Percentiles rank a stretch among this genome's conserved stretches.
Conservation (phyloP, 345 rosid genomes). For the Aurinia saxatilis region DNA sequence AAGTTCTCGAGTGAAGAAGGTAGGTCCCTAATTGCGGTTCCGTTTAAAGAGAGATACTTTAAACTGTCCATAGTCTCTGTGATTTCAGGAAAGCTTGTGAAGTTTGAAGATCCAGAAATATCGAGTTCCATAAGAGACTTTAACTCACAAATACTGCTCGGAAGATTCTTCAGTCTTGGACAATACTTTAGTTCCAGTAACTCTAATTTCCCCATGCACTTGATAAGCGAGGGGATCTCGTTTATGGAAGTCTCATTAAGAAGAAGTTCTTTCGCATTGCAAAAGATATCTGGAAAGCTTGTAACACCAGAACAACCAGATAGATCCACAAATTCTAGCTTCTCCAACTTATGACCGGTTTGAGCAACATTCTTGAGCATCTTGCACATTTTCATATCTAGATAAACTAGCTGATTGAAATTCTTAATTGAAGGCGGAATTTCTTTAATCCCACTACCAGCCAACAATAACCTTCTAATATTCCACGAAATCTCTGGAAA, state of each 20-base stretch:
- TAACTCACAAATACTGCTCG: neutral
- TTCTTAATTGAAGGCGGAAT: conserved; percentile 3
- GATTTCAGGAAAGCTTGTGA: conserved; percentile 1
- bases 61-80: neutral
- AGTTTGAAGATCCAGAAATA: conserved; percentile 1
- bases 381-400: neutral
- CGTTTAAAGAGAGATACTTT: neutral
- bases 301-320: neutral
- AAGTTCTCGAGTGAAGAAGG: neutral
- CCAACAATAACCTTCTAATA: neutral
- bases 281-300: neutral
- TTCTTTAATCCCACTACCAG: conserved; percentile 9
- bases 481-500: conserved; percentile 13
- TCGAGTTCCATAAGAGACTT: neutral
- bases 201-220: neutral
- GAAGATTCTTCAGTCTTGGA: neutral
- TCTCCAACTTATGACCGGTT: neutral
- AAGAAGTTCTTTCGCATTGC: neutral
- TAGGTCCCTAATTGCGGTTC: conserved; percentile 1
- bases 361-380: neutral
- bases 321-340: neutral
- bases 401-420: neutral
- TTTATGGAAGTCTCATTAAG: neutral
- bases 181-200: neutral
- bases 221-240: neutral